A percentile compares a stretch with the other conserved stretches of the same genome.
Evolutionary conservation across 192 early-diverging fungal genomes (phyloP).

Genomic region (Podila minutissima): DNA sequence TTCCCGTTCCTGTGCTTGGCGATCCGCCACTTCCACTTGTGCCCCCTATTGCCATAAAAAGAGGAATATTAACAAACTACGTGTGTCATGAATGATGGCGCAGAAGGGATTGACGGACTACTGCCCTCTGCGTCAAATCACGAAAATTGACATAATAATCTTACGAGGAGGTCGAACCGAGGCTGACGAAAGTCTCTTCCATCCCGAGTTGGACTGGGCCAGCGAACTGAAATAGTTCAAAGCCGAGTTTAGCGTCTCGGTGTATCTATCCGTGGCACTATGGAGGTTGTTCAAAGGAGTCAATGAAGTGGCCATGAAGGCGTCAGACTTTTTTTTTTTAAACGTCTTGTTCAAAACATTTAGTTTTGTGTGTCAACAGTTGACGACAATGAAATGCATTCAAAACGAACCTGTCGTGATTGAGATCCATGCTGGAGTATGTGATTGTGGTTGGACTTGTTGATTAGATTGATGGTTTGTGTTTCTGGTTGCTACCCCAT

Average conservation of each 20-base stretch:
- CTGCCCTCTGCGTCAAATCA: background rate
- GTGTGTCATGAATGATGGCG: background rate
- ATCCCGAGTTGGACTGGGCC: slow-evolving; percentile 42
- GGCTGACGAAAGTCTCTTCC: slow-evolving; percentile 47
- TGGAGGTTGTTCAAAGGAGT: background rate
- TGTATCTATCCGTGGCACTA: slow-evolving; percentile 45
- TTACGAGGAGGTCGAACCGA: slow-evolving; percentile 31
- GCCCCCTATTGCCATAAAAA: background rate
- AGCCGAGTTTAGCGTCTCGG: slow-evolving; percentile 46
- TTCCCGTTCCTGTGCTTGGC: slow-evolving; percentile 1
- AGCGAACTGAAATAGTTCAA: slow-evolving; percentile 46
- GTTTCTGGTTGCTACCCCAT: background rate
- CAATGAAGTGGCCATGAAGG: background rate
- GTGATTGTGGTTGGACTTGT: background rate
- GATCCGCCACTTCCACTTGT: slow-evolving; percentile 27
- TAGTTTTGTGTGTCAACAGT: too few relatives aligned
- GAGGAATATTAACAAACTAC: background rate
- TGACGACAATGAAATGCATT: background rate
- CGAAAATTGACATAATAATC: background rate
- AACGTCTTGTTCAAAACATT: too few relatives aligned
- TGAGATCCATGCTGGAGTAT: slow-evolving; percentile 35
- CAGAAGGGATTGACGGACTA: background rate
- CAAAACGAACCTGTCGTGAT: slow-evolving; percentile 37
- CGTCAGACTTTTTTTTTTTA: background rate
- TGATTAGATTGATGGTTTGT: background rate